Conservation (phyloP, 306 rosid genomes). For the Lagenaria siceraria region DNA sequence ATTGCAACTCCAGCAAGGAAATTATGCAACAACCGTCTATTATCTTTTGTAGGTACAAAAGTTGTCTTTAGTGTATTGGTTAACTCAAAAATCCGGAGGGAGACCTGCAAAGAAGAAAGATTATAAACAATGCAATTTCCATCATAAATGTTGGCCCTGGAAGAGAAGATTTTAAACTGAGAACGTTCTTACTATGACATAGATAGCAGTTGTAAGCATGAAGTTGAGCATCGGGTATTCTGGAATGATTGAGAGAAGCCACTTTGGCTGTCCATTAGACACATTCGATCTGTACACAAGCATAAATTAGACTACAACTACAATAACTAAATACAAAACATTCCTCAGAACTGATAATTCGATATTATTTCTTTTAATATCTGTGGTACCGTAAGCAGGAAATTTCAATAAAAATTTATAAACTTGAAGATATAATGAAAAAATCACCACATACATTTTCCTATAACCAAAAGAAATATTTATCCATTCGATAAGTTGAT, state of each 20-base stretch:
- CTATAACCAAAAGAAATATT: not conserved
- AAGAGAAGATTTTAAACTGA: not conserved
- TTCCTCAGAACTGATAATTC: not conserved
- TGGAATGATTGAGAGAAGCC: constrained; percentile 96
- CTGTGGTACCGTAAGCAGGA: not conserved
- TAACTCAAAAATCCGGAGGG: constrained; percentile 82
- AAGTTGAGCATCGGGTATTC: constrained; percentile 89
- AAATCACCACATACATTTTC: not conserved
- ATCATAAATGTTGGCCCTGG: not conserved
- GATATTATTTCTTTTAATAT: not conserved
- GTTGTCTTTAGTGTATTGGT: constrained; percentile 73
- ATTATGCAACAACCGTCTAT: constrained; percentile 69
- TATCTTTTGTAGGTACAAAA: constrained; percentile 79
- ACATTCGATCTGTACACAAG: constrained; percentile 55
- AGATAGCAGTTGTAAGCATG: constrained; percentile 85
- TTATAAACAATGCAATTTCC: not conserved
- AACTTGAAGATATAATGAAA: not conserved
- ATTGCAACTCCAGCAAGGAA: constrained; percentile 51
- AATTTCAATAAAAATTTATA: not conserved
- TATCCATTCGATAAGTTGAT: not conserved
- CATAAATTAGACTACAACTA: constrained; percentile 9
- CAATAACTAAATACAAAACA: not conserved
- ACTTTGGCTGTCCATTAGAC: constrained; percentile 96
- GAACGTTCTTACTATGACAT: constrained; percentile 49
- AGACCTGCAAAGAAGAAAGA: constrained; percentile 45